These are phyloP conservation scores for Aspergillus bridgeri DNA, from an alignment of 495 filamentous ascomycete genomes.

Conservation along the genomic window DNA sequence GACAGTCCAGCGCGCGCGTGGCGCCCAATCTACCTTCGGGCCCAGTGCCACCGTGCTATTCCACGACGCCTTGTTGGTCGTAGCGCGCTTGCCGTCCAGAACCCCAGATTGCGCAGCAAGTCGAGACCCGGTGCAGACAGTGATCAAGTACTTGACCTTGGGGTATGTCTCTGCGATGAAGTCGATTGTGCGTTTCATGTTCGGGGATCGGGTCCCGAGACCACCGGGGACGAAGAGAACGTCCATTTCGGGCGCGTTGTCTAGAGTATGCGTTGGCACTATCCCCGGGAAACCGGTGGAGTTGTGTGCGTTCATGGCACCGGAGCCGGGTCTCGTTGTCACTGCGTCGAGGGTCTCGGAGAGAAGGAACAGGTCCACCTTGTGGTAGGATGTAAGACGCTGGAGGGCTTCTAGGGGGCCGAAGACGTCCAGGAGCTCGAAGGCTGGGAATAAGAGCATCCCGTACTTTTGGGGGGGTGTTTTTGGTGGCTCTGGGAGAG, in stretches of 20 bases:
- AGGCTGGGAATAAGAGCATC: constrained; percentile 6
- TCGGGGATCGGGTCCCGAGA: constrained; percentile 37
- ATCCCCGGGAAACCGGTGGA: constrained; percentile 38
- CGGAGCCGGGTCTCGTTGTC: not conserved
- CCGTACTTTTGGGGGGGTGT: constrained; percentile 1
- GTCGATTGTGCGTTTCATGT: constrained; percentile 30
- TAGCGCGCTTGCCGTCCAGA: constrained; percentile 55
- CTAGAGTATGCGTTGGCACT: constrained; percentile 62
- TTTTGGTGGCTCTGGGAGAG: not conserved
- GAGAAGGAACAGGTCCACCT: constrained; percentile 5
- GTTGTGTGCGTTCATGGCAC: not conserved
- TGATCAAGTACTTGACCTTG: constrained; percentile 51
- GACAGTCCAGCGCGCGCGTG: constrained; percentile 58
- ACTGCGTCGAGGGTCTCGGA: constrained; percentile 1
- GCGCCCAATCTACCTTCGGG: constrained; percentile 53
- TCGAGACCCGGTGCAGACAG: constrained; percentile 56
- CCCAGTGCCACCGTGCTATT: constrained; percentile 31
- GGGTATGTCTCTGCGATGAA: constrained; percentile 46
- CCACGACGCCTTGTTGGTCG: constrained; percentile 40
- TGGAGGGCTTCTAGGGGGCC: constrained; percentile 11
- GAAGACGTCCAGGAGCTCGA: constrained; percentile 12
- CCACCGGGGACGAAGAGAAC: constrained; percentile 67
- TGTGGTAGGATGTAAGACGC: not conserved
- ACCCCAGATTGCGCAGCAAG: constrained; percentile 52
- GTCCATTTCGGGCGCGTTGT: constrained; percentile 43